Base-by-base conservation (phyloP, 176 grass and related monocot genomes). In the Guadua angustifolia region DNA sequence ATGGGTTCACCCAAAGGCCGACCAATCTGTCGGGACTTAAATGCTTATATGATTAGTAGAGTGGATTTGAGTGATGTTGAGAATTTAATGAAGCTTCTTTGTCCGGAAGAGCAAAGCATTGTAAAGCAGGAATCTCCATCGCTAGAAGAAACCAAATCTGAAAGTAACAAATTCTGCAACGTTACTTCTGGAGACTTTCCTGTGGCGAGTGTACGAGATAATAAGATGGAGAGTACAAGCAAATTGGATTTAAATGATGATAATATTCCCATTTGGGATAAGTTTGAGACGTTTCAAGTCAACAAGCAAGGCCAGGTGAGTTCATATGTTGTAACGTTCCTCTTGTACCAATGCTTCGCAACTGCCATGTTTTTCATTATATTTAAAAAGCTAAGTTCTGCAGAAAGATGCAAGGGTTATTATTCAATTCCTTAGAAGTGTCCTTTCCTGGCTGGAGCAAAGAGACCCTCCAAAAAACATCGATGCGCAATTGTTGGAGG, bases 211-310 rank as follows among this genome's bases (percentile, higher is more conserved):
- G 10, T 45, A 57, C 43, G 1, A 50, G 69, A 60, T 66, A 52
- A 52, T 61, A 35, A 42, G 38, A 61, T 53, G n/a, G 36, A 36
- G n/a, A 69, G 38, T 66, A 74, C 10, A 88, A 62, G 62, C 50
- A 40, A 73, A 21, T 24, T 33, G 11, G 9, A 45, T 82, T 35
- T 68, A 22, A 35, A 17, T 75, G 43, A 87, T 22, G 18, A 68
- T 12, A 46, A 36, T 40, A 5, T 62, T 61, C 11, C 39, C 7
- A 84, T 91, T 19, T 84, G 52, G 78, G 43, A 44, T 25, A 86
- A 91, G 57, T 61, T 89, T 14, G 84, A 82, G 57, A 69, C 39
- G 0, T 92, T 92, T 92, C 69, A 78, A 69, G 78, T 61, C 32
- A 83, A 64, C 22, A 64, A 80, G 24, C 9, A 53, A 69, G 58